phyloP scores from a whole-genome alignment of 2,329 filamentous ascomycete species.

The Cryphonectria japonica region DNA sequence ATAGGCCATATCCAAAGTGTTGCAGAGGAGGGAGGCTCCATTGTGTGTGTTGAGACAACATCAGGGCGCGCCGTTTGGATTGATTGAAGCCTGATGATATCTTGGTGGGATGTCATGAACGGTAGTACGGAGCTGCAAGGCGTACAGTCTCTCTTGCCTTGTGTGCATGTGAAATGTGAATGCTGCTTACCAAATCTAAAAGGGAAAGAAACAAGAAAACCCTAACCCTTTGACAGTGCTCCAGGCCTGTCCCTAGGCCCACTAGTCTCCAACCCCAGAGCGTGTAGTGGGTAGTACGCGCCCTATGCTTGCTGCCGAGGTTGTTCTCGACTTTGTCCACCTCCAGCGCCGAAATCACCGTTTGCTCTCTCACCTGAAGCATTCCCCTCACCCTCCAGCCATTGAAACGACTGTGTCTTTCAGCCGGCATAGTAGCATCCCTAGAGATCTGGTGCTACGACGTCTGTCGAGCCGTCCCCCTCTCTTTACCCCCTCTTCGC shows the following conservation, averaged over 20 bases:
- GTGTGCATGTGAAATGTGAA: not conserved
- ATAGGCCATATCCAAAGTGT: not conserved
- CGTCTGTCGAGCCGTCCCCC: not conserved
- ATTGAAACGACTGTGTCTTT: not conserved
- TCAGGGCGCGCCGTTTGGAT: too few relatives aligned
- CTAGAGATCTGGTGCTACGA: not conserved
- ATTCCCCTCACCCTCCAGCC: not conserved
- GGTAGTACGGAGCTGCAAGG: too few relatives aligned
- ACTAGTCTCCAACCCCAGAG: not conserved
- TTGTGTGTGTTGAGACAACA: too few relatives aligned
- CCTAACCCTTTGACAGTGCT: not conserved
- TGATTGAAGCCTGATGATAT: too few relatives aligned
- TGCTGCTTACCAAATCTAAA: too few relatives aligned
- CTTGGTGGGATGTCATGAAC: too few relatives aligned
- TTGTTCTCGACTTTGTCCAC: not conserved
- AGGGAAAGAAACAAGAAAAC: not conserved
- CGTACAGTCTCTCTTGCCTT: too few relatives aligned
- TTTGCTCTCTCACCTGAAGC: not conserved
- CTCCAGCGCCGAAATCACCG: not conserved
- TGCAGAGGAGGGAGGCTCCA: not conserved
- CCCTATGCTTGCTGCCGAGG: constrained; percentile 12
- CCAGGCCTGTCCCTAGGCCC: not conserved
- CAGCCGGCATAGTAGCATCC: not conserved
- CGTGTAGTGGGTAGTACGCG: not conserved
- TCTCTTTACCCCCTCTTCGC: not conserved